Evolutionary conservation across 2,329 filamentous ascomycete genomes (phyloP).

Genomic region (Dactylellina leptospora): DNA sequence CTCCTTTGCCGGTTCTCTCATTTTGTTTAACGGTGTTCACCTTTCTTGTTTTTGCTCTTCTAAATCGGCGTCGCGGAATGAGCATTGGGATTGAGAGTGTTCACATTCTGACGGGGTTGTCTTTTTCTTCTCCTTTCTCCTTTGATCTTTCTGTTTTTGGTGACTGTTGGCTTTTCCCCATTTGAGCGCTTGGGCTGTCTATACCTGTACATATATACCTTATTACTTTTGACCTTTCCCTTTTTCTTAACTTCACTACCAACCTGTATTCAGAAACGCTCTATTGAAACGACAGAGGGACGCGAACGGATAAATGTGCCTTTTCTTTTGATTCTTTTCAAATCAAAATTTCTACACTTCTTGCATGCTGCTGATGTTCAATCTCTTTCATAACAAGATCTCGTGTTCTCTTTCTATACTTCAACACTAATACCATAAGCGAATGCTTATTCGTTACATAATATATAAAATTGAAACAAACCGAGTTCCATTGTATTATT

Average conservation of each 20-base stretch:
- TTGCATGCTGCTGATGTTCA: too few relatives aligned
- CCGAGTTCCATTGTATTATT: too few relatives aligned
- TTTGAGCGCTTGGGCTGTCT: conserved; percentile 38
- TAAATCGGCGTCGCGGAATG: conserved; percentile 37
- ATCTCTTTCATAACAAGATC: too few relatives aligned
- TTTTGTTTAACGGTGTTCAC: neutral
- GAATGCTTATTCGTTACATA: too few relatives aligned
- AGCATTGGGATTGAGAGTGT: conserved; percentile 45
- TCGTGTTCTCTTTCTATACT: too few relatives aligned
- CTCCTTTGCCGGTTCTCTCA: neutral
- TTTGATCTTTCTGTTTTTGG: conserved; percentile 3
- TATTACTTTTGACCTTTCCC: neutral
- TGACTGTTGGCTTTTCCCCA: neutral
- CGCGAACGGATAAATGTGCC: too few relatives aligned
- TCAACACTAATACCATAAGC: too few relatives aligned
- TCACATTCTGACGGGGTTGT: conserved; percentile 40
- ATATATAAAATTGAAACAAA: too few relatives aligned
- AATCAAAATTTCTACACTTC: too few relatives aligned
- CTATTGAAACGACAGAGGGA: too few relatives aligned
- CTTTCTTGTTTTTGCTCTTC: conserved; percentile 46
- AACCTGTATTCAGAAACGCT: too few relatives aligned
- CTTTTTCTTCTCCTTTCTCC: conserved; percentile 6
- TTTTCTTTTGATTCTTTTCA: neutral
- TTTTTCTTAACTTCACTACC: neutral
- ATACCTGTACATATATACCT: conserved; percentile 45